Base-by-base conservation (phyloP, 495 filamentous ascomycete genomes). In the Xylaria flabelliformis region DNA sequence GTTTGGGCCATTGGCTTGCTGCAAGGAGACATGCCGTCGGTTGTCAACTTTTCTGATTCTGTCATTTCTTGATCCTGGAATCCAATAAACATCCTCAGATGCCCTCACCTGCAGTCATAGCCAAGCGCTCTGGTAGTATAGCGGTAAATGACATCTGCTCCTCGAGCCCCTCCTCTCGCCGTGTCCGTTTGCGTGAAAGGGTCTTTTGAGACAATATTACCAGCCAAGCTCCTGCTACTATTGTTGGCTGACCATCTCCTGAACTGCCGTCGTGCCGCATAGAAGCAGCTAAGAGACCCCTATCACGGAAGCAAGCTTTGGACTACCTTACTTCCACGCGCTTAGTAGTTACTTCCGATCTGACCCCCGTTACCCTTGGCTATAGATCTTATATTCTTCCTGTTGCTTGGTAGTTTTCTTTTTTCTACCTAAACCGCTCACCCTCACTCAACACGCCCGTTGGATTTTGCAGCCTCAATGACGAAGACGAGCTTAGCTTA, bases 401-500 rank as follows among this genome's bases (percentile, higher is more conserved):
- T 48, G 24, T 67, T 61, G 17, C 63, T 59, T 46, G 50, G 42
- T 58, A 44, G 13, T 24, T 42, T 42, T 63, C 50, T 65, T 64
- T 71, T 63, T 65, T 29, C 39, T 51, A 61, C 42, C 53, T 51
- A 50, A 64, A 65, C 67, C 74, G 69, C 67, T 71, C 72, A 74
- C 56, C 41, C 51, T 59, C 46, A 64, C 51, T 59, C 46, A 64
- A 50, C 53, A 41, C 62, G 41, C 39, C 73, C 69, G 71, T 73
- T 72, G 71, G 46, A 50, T 66, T 53, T 53, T 71, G 71, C 72
- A 69, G 71, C 73, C 73, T 77, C 75, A 83, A 86, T 85, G 85
- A 85, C 85, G 85, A 82, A 80, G 80, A 83, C 84, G 85, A 83
- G 78, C 81, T 80, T 80, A 75, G 76, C 83, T 85, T 84, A 86